A percentile compares a stretch with the other conserved stretches of the same genome.
phyloP scores from a whole-genome alignment of 345 rosid species.

The Euphorbia lathyris region DNA sequence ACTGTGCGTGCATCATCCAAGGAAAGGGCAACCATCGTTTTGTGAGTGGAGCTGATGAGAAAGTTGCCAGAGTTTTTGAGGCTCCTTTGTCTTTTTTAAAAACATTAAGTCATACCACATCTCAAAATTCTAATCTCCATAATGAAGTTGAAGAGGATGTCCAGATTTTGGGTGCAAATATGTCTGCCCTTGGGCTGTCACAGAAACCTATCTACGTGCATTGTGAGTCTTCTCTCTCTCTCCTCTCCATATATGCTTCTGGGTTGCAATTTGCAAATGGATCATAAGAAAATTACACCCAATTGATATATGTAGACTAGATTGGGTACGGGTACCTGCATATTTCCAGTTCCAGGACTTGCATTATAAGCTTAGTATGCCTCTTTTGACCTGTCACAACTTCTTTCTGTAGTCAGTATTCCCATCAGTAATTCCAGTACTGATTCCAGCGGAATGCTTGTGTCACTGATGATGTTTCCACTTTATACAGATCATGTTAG shows the following conservation, averaged over 20 bases:
- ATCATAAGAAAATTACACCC: background rate
- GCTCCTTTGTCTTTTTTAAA: conserved; percentile 82
- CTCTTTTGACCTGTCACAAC: background rate
- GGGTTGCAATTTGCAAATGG: background rate
- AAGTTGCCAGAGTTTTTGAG: conserved; percentile 92
- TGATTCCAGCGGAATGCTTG: background rate
- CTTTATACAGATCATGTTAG: background rate
- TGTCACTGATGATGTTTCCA: background rate
- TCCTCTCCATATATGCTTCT: background rate
- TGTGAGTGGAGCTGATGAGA: conserved; percentile 98
- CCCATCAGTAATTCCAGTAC: background rate
- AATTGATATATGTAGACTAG: background rate
- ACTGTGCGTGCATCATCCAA: conserved; percentile 68
- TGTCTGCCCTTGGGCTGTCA: conserved; percentile 97
- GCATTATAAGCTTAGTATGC: background rate
- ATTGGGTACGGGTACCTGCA: background rate
- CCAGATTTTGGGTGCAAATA: conserved; percentile 86
- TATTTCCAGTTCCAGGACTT: background rate
- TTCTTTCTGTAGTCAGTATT: background rate
- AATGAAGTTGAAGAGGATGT: conserved; percentile 57
- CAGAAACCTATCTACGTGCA: conserved; percentile 87
- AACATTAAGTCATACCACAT: conserved; percentile 63
- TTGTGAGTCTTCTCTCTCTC: conserved; percentile 32
- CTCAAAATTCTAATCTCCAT: conserved; percentile 40
- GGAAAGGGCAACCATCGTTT: conserved; percentile 87